phyloP scores from a whole-genome alignment of 768 basidiomycete genomes.

The Podaxis rugospora region DNA sequence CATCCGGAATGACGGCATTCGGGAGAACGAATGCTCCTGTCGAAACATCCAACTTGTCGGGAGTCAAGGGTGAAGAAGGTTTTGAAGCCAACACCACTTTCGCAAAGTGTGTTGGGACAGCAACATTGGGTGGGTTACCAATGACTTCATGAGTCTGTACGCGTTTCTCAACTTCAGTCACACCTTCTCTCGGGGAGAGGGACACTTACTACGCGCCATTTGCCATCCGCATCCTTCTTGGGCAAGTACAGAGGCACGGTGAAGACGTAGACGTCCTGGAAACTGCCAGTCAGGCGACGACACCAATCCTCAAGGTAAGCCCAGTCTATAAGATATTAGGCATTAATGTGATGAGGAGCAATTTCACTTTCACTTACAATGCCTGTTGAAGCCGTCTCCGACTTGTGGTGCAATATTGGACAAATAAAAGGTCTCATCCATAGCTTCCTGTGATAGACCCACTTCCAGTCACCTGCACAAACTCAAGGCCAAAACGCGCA shows the following conservation, averaged over 20 bases:
- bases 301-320: conserved; percentile 97
- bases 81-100: conserved; percentile 85
- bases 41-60: conserved; percentile 68
- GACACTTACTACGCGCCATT: conserved; percentile 85
- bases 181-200: neutral
- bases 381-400: conserved; percentile 94
- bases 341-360: neutral
- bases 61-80: conserved; percentile 69
- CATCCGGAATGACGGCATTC: conserved; percentile 88
- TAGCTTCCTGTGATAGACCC: conserved; percentile 55
- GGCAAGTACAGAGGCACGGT: conserved; percentile 97
- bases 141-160: conserved; percentile 92
- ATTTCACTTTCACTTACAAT: conserved; percentile 55
- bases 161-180: neutral
- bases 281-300: conserved; percentile 78
- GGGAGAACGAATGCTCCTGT: conserved; percentile 95
- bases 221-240: conserved; percentile 78
- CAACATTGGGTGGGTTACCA: conserved; percentile 82
- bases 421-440: conserved; percentile 94
- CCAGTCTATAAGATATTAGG: conserved; percentile 62
- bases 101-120: conserved; percentile 97
- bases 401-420: conserved; percentile 99
- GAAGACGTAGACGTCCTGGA: conserved; percentile 95
- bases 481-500: conserved; percentile 8
- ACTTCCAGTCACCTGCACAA: neutral